Evolutionary conservation across 2,329 filamentous ascomycete species (phyloP).

Genomic region (Tolypocladium ovalisporum): DNA sequence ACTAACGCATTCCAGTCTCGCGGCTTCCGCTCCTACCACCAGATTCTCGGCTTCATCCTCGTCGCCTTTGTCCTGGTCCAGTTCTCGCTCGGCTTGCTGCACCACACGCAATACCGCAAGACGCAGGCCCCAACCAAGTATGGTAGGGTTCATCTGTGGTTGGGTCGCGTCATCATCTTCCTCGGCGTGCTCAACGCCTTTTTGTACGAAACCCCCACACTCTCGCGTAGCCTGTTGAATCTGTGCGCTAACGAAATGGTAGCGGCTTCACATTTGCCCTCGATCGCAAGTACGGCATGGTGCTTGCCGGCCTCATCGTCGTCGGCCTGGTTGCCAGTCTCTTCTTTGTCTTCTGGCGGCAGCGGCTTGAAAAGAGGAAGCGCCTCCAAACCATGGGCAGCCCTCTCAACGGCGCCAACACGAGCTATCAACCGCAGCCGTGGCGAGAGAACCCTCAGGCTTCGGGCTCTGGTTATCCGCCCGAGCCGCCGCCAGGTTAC

Average conservation of each 20-base stretch:
- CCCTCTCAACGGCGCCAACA: conserved; percentile 5
- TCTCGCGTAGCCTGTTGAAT: neutral
- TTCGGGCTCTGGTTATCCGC: conserved; percentile 10
- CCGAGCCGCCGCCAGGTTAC: conserved; percentile 21
- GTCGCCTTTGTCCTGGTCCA: conserved; percentile 40
- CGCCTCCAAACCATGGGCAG: conserved; percentile 3
- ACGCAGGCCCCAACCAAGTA: conserved; percentile 38
- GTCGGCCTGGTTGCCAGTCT: conserved; percentile 30
- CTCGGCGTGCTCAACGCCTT: conserved; percentile 46
- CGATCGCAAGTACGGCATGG: conserved; percentile 32
- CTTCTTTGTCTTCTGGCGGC: conserved; percentile 20
- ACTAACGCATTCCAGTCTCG: conserved; percentile 30
- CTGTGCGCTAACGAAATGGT: neutral
- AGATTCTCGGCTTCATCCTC: conserved; percentile 47
- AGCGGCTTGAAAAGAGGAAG: conserved; percentile 14
- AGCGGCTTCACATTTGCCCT: conserved; percentile 48
- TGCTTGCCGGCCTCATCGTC: conserved; percentile 36
- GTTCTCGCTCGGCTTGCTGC: conserved; percentile 41
- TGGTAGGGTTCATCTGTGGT: conserved; percentile 43
- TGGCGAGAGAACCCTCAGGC: conserved; percentile 14
- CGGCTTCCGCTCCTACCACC: conserved; percentile 41
- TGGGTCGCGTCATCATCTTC: conserved; percentile 42
- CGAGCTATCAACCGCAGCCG: conserved; percentile 16
- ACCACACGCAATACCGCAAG: conserved; percentile 42
- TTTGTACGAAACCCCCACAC: conserved; percentile 31